phyloP scores from a whole-genome alignment of 352 stramenopile species.

The Phytopythium sindhum region DNA sequence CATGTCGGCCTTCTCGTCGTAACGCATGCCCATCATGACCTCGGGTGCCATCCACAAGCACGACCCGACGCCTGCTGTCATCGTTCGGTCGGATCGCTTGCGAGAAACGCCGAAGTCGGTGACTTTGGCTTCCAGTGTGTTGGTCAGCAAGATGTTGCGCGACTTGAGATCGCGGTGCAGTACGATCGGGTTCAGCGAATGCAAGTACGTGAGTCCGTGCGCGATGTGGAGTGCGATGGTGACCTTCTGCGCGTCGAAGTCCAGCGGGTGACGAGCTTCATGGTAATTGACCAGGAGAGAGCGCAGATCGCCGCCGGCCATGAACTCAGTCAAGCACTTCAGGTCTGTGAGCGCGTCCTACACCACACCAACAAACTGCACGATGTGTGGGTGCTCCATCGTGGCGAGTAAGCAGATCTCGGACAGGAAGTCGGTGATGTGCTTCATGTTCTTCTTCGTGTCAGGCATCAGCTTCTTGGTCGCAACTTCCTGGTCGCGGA shows the following conservation, averaged over 20 bases:
- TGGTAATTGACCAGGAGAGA: conserved; percentile 28
- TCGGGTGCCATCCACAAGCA: conserved; percentile 32
- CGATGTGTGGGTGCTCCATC: conserved; percentile 48
- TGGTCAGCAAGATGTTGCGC: conserved; percentile 54
- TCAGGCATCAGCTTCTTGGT: conserved; percentile 41
- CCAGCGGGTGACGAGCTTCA: conserved; percentile 12
- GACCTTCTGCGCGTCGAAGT: conserved; percentile 26
- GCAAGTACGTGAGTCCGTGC: conserved; percentile 31
- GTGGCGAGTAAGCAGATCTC: conserved; percentile 41
- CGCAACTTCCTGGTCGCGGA: conserved; percentile 30
- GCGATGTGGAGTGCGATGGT: conserved; percentile 33
- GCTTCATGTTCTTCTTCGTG: conserved; percentile 31
- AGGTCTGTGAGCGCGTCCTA: conserved; percentile 52
- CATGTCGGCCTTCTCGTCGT: conserved; percentile 34
- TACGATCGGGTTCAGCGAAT: conserved; percentile 23
- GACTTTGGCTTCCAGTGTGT: conserved; percentile 35
- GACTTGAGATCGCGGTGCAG: conserved; percentile 65
- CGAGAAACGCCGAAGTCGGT: conserved; percentile 50
- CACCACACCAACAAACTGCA: conserved; percentile 49
- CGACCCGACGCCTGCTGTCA: conserved; percentile 21
- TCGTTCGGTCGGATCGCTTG: conserved; percentile 19
- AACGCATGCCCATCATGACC: conserved; percentile 33
- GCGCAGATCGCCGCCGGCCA: conserved; percentile 43
- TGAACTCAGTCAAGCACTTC: conserved; percentile 45
- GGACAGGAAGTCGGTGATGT: conserved; percentile 36